Base-by-base conservation (phyloP, 1,284 basidiomycete species). In the Ceratobasidium sp. region DNA sequence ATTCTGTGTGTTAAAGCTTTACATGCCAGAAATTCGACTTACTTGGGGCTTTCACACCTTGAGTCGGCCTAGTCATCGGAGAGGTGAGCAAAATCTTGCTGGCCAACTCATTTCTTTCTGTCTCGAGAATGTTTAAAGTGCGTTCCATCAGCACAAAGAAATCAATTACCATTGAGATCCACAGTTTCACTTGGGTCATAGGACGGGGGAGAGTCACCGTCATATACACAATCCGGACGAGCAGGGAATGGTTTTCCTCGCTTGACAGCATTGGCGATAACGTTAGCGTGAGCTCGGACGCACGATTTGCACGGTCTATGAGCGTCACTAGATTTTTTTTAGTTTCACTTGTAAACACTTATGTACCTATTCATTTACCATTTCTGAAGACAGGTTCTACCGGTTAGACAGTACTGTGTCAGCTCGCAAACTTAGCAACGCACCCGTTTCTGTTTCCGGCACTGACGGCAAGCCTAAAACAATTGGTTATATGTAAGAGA, bases 161-260 rank as follows among this genome's bases (percentile, higher is more conserved):
- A 27, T 22, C 17, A 15, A 20, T 47, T 65, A 65, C 62, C 62
- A 43, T 65, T 65, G 8, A 65, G 38, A 53, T 65, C 50, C 7
- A 65, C 62, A 22, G 62, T 65, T 35, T 65, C 47, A 35, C 34
- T 54, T 3, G 50, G 22, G n/a, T 65, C 62, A 22, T 65, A 65
- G 7, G 20, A 15, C 40, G 49, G 35, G 20, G 62, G 62, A 34
- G 62, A 65, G n/a, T 65, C 62, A 7, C 62, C 62, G 25, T 65
- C 62, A 22, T 65, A 65, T 49, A 65, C 62, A n/a, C 62, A 65
- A 54, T 65, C 62, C 17, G 62, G 62, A 20, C 50, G 62, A 27
- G 62, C 62, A 42, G 62, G 62, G n/a, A 65, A 65, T 5, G 62
- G 62, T 40, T 65, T 65, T 29, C 62, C 62, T 42, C 62, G 32